Evolutionary conservation across 805 yeast species (phyloP).

Genomic region (Starmerella geochares): DNA sequence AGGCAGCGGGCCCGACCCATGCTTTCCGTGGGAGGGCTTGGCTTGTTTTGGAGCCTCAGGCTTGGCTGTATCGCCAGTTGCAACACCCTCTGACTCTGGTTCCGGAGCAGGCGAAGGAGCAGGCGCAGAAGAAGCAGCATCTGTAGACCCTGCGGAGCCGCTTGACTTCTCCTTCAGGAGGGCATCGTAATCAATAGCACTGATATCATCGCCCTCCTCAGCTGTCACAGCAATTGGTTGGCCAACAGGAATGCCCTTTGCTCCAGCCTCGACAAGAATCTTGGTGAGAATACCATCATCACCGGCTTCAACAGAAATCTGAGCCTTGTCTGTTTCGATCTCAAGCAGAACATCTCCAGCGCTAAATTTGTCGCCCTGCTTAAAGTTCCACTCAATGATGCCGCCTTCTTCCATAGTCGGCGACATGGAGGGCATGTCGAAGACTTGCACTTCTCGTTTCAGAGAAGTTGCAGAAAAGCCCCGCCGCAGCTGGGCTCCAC

Average conservation of each 20-base stretch:
- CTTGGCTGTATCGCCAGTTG: constrained; percentile 16
- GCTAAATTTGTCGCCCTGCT: constrained; percentile 58
- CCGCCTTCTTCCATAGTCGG: constrained; percentile 98
- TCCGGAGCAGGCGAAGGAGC: constrained; percentile 13
- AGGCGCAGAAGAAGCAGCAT: constrained; percentile 18
- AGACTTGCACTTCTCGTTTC: constrained; percentile 28
- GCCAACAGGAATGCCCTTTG: constrained; percentile 73
- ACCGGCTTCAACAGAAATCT: constrained; percentile 92
- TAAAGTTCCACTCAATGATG: constrained; percentile 76
- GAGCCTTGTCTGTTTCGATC: constrained; percentile 95
- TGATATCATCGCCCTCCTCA: constrained; percentile 75
- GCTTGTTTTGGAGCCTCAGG: constrained; percentile 6
- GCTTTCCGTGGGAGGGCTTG: constrained; percentile 32
- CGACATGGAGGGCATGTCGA: constrained; percentile 97
- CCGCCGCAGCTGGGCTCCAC: not conserved
- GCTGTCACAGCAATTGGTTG: constrained; percentile 79
- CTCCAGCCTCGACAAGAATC: constrained; percentile 60
- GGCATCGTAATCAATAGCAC: constrained; percentile 50
- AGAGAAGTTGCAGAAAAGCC: constrained; percentile 3
- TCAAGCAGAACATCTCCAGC: constrained; percentile 96
- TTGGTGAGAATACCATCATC: constrained; percentile 88
- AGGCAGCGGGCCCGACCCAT: constrained; percentile 50
- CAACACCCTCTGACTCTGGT: not conserved
- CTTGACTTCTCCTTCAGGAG: constrained; percentile 25
- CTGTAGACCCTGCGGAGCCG: constrained; percentile 12